Conservation (phyloP, 2,329 filamentous ascomycete species). For the Epichloe brachyelytri region DNA sequence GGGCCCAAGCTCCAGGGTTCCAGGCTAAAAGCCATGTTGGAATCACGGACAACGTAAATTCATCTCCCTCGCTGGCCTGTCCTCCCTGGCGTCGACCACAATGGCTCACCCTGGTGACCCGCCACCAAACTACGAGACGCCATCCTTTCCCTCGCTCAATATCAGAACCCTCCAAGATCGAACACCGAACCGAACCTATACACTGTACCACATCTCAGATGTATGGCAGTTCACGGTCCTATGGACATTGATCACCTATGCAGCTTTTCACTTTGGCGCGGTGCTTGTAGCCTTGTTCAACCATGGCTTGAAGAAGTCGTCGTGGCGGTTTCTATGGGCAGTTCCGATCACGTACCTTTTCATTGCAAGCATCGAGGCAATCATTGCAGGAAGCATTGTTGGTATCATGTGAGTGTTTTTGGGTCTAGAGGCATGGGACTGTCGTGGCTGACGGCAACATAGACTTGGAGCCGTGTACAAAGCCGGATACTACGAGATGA, state of each 20-base stretch:
- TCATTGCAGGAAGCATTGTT: conserved; percentile 70
- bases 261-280: conserved; percentile 59
- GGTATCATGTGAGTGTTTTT: conserved; percentile 55
- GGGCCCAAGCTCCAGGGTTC: background rate
- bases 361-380: conserved; percentile 61
- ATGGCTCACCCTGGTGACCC: conserved; percentile 14
- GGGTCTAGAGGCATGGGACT: background rate
- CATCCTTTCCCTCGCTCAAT: conserved; percentile 71
- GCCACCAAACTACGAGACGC: conserved; percentile 46
- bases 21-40: background rate
- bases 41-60: background rate
- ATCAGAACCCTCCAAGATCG: conserved; percentile 45
- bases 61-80: background rate
- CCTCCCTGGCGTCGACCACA: background rate
- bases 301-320: conserved; percentile 46
- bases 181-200: conserved; percentile 30
- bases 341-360: conserved; percentile 58
- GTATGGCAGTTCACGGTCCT: conserved; percentile 79
- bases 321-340: conserved; percentile 54
- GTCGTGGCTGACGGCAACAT: conserved; percentile 24
- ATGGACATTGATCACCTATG: conserved; percentile 76
- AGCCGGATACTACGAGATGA: conserved; percentile 77
- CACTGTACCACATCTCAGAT: conserved; percentile 61
- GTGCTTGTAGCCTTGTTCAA: conserved; percentile 59
- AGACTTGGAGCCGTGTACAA: conserved; percentile 72